Conservation (phyloP, 306 rosid genomes). For the Quercus agrifolia region DNA sequence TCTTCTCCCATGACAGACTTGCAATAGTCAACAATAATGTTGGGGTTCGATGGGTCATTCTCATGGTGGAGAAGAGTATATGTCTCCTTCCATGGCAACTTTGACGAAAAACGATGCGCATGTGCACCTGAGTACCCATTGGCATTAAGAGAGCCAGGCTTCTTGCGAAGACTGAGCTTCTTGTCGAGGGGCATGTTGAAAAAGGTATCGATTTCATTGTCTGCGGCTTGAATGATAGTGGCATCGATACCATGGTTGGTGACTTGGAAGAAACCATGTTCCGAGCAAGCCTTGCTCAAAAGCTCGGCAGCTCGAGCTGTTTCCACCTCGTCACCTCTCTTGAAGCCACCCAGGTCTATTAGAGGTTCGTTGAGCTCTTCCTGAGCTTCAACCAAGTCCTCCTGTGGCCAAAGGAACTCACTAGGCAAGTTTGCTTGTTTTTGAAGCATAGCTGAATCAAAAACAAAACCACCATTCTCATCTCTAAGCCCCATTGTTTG, state of each 20-base stretch:
- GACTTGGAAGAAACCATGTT: constrained; percentile 67
- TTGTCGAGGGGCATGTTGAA: constrained; percentile 43
- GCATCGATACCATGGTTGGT: constrained; percentile 58
- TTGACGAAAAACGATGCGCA: constrained; percentile 42
- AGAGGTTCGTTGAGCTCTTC: constrained; percentile 55
- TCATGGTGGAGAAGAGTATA: constrained; percentile 36
- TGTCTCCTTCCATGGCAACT: constrained; percentile 71
- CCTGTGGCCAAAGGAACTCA: constrained; percentile 48
- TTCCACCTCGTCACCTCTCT: constrained; percentile 30
- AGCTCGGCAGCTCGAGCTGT: constrained; percentile 34
- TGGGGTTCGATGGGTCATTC: constrained; percentile 1
- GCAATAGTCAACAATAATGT: constrained; percentile 45
- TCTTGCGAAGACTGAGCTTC: constrained; percentile 29
- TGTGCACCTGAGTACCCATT: constrained; percentile 57
- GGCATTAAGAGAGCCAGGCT: constrained; percentile 6
- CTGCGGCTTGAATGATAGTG: constrained; percentile 37
- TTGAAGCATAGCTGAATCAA: constrained; percentile 28
- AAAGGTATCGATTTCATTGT: constrained; percentile 32
- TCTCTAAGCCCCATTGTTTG: constrained; percentile 14
- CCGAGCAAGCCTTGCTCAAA: constrained; percentile 42
- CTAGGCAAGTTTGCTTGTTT: constrained; percentile 35
- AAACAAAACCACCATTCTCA: constrained; percentile 16
- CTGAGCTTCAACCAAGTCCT: constrained; percentile 17
- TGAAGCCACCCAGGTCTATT: constrained; percentile 40
- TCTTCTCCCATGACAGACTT: constrained; percentile 51